Evolutionary conservation across 2,329 filamentous ascomycete species (phyloP), one percentile per base, ranked within the genome.

Genomic region (Aspergillus calidoustus): DNA sequence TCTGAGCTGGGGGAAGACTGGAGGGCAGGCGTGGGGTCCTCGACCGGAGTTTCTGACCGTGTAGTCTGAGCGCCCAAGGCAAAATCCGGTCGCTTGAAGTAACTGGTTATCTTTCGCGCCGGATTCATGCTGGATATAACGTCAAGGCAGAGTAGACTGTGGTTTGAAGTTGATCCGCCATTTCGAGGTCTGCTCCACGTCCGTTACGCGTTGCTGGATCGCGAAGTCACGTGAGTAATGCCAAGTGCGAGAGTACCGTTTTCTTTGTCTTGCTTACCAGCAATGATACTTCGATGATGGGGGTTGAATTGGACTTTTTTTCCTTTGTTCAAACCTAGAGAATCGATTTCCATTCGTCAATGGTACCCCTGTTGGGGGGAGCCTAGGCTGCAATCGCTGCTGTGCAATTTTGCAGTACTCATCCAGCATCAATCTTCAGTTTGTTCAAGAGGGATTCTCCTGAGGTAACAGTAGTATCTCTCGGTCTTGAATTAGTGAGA

Each of bases 51-150:
- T 9, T 62, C 34, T 19, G 53, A 11, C 7, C 23, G 47, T 22
- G 19, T 31, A 15, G 64, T 62, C 47, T 48, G 53, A 31, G 53
- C 47, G 17, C 50, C 31, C 30, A 48, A 9, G 22, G 62, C 52
- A 54, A 66, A 70, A 71, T 30, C 69, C 58, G 54, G 79, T 3
- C 77, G 76, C 51, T 76, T 78, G 70, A 85, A 85, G 66, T 81
- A 85, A 57, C 81, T 78, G 9, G 74, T 76, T 34, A 84, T 80
- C 52, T 68, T 77, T 17, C 69, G 73, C 19, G 61, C 25, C 31
- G 65, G 65, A 56, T 71, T 64, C 72, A 76, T 74, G 30, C 58
- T 60, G 63, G 60, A 51, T 34, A 50, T 41, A 17, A 6, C 34
- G 46, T 6, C 46, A 25, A 17, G 44, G 50, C 4, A 31, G 48